Conservation (phyloP, 495 filamentous ascomycete species). For the Neurospora discreta region DNA sequence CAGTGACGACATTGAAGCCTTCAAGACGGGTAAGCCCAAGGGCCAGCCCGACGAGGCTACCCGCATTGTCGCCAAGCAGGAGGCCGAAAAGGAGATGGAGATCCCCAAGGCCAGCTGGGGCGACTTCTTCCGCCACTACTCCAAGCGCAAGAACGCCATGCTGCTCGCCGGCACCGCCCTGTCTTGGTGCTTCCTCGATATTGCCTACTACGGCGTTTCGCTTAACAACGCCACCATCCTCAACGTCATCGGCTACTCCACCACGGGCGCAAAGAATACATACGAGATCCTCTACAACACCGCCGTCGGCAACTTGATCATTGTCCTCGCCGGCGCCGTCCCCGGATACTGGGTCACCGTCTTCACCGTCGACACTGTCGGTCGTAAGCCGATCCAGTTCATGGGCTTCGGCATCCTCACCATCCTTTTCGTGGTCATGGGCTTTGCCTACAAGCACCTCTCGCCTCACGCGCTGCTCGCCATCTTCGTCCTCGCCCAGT, state of each 20-base stretch:
- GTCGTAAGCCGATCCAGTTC: conserved; percentile 73
- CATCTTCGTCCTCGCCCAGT: conserved; percentile 73
- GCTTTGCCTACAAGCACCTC: conserved; percentile 50
- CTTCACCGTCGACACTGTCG: conserved; percentile 55
- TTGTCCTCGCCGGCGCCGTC: conserved; percentile 63
- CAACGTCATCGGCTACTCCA: conserved; percentile 54
- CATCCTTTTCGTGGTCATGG: conserved; percentile 59
- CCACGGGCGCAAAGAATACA: conserved; percentile 36
- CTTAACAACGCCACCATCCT: conserved; percentile 66
- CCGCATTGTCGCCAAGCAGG: conserved; percentile 38
- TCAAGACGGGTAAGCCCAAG: conserved; percentile 44
- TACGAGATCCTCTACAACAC: conserved; percentile 59
- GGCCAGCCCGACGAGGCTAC: conserved; percentile 52
- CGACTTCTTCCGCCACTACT: conserved; percentile 56
- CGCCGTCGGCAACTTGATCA: conserved; percentile 63
- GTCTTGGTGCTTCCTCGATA: conserved; percentile 59
- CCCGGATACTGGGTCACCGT: conserved; percentile 72
- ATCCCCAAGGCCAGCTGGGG: conserved; percentile 52
- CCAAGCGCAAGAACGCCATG: conserved; percentile 54
- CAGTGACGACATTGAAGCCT: conserved; percentile 52
- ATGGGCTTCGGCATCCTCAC: conserved; percentile 65
- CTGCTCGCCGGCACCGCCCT: conserved; percentile 65
- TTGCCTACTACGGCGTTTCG: conserved; percentile 62
- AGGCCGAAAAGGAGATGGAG: conserved; percentile 34
- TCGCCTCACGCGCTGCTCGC: conserved; percentile 46